These are phyloP conservation scores for Xerocomellus chrysenteron DNA, from an alignment of 768 basidiomycete species.

Conservation along the genomic window DNA sequence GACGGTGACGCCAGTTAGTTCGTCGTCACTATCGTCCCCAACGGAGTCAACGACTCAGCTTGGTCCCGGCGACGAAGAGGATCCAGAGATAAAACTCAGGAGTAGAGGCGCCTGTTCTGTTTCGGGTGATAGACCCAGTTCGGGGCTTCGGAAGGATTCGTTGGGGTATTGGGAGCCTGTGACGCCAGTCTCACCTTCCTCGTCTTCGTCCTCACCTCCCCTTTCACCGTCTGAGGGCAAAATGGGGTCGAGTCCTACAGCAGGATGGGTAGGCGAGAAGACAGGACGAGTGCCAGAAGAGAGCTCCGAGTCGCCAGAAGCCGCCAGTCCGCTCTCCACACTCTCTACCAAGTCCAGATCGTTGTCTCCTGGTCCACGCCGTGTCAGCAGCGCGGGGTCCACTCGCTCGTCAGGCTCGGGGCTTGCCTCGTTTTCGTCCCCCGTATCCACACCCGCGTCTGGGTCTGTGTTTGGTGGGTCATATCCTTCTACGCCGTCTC, in stretches of 20 bases:
- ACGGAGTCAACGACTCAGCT: background rate
- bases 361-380: conserved; percentile 13
- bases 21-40: background rate
- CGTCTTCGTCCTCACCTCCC: conserved; percentile 17
- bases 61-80: background rate
- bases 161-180: conserved; percentile 31
- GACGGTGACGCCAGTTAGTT: conserved; percentile 5
- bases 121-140: background rate
- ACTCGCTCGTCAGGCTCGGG: conserved; percentile 12
- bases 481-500: conserved; percentile 9
- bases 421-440: conserved; percentile 6
- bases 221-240: conserved; percentile 15
- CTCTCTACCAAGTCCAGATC: conserved; percentile 15
- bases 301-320: background rate
- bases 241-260: background rate
- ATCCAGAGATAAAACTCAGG: background rate
- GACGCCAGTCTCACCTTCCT: conserved; percentile 16
- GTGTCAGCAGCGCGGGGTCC: conserved; percentile 1
- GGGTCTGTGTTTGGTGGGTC: conserved; percentile 8
- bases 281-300: background rate
- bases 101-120: background rate
- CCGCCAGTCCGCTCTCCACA: background rate
- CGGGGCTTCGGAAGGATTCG: conserved; percentile 22
- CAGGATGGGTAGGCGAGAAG: conserved; percentile 8
- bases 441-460: conserved; percentile 11